Evolutionary conservation across 768 basidiomycete species (phyloP).

Genomic region (Rhizopogon rudus): DNA sequence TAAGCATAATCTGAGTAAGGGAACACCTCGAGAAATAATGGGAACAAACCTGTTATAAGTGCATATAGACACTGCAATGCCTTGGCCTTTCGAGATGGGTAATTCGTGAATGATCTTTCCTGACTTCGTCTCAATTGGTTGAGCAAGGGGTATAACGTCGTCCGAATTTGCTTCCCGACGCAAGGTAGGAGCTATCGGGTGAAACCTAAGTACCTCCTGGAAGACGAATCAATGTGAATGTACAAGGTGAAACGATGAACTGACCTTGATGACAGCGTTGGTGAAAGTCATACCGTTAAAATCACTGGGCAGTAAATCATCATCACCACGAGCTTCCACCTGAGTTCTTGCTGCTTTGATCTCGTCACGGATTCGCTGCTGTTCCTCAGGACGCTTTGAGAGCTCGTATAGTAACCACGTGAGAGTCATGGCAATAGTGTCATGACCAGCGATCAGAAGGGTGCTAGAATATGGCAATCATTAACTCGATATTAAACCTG

Average conservation of each 20-base stretch:
- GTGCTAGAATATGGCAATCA: slow-evolving; percentile 21
- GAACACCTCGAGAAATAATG: neutral
- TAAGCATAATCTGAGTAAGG: neutral
- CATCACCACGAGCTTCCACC: slow-evolving; percentile 16
- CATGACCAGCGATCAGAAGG: slow-evolving; percentile 14
- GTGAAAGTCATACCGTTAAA: slow-evolving; percentile 27
- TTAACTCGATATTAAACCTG: slow-evolving; percentile 8
- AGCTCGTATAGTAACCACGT: slow-evolving; percentile 12
- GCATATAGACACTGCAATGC: slow-evolving; percentile 9
- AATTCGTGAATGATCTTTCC: slow-evolving; percentile 15
- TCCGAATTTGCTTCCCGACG: slow-evolving; percentile 23
- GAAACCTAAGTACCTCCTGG: slow-evolving; percentile 25
- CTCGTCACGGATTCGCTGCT: slow-evolving; percentile 11
- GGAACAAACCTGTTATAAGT: slow-evolving; percentile 27
- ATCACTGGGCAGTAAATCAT: slow-evolving; percentile 25
- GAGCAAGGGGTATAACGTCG: slow-evolving; percentile 28
- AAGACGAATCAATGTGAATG: neutral
- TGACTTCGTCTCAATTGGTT: slow-evolving; percentile 21
- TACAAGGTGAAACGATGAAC: neutral
- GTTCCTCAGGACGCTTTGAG: slow-evolving; percentile 12
- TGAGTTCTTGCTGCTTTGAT: slow-evolving; percentile 14
- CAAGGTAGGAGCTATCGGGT: slow-evolving; percentile 25
- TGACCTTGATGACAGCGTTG: slow-evolving; percentile 30
- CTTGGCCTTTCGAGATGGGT: slow-evolving; percentile 14
- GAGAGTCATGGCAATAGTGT: slow-evolving; percentile 10